Evolutionary conservation across 441 rosid genomes (phyloP), one percentile per base, ranked within the genome.

Genomic region (Populus hybrid): DNA sequence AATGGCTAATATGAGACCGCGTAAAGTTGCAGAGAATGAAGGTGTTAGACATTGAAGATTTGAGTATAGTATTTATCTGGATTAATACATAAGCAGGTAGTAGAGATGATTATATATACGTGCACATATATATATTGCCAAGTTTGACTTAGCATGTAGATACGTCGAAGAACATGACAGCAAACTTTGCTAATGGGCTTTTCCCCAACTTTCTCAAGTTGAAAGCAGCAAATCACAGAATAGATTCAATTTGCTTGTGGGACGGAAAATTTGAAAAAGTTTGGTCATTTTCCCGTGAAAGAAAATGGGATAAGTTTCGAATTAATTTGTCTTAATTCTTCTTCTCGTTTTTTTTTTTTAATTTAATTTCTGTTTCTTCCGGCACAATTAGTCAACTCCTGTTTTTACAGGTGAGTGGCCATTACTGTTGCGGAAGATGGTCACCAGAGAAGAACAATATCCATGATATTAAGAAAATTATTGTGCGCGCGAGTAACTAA

Each of bases 171-270:
- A 84, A 83, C 32, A 79, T 38, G 18, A 83, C 83, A 79, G 85
- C 78, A 79, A 78, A 61, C 72, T 74, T 40, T 69, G 76, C 46
- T 76, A 75, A 84, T 87, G 88, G 86, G 36, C 35, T 78, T 76
- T 75, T 70, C 86, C 90, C 92, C 50, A 89, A 83, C 82, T 83
- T 81, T 28, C 70, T 82, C 84, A 73, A 79, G 69, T 82, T 79
- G 87, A 75, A 71, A 23, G 70, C 79, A 57, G 70, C 63, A 77
- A 67, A 70, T 32, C 71, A 73, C 34, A 40, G 78, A 70, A 59
- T 46, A 18, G 76, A 23, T 26, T 53, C 69, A 84, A 38, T 74
- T 86, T 74, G 82, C 86, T 77, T 79, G 78, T 30, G 69, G 40
- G 57, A 50, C 36, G 84, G 75, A 71, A 63, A 71, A 69, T 70